Evolutionary conservation across 169 alveolate genomes (phyloP).

Genomic region (Plasmodium sp.): DNA sequence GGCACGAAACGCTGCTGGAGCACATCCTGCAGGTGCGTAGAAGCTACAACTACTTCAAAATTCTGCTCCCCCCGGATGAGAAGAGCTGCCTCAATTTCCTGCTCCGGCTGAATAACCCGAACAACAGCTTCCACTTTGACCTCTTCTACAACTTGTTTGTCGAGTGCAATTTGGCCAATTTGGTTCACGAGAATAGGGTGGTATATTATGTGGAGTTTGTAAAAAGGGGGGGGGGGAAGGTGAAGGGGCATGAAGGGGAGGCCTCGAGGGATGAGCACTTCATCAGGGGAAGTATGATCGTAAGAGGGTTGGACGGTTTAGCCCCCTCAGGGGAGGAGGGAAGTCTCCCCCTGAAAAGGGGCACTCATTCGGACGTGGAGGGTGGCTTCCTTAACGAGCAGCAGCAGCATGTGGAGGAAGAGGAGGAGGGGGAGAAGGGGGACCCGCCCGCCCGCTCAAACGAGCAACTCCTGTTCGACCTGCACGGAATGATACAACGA

Average conservation of each 20-base stretch:
- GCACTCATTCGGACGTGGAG: background rate
- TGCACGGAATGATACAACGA: conserved; percentile 30
- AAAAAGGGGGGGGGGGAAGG: background rate
- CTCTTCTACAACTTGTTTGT: conserved; percentile 40
- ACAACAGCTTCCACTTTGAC: conserved; percentile 13
- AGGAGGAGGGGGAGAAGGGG: background rate
- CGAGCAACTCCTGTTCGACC: conserved; percentile 17
- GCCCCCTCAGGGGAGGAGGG: background rate
- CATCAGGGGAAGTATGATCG: background rate
- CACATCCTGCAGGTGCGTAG: background rate
- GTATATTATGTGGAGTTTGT: conserved; percentile 41
- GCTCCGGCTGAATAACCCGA: background rate
- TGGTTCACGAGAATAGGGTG: conserved; percentile 51
- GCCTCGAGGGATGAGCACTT: background rate
- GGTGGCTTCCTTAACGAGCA: background rate
- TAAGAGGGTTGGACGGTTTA: background rate
- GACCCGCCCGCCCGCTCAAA: background rate
- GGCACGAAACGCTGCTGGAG: conserved; percentile 15
- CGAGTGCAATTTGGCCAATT: conserved; percentile 2
- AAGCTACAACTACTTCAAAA: conserved; percentile 8
- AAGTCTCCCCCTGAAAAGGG: background rate
- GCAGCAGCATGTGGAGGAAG: background rate
- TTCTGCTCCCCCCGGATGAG: conserved; percentile 27
- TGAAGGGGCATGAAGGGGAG: background rate
- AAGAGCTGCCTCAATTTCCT: conserved; percentile 37